Base-by-base conservation (phyloP, 331 rosid genomes). In the Prunus yedoensis region DNA sequence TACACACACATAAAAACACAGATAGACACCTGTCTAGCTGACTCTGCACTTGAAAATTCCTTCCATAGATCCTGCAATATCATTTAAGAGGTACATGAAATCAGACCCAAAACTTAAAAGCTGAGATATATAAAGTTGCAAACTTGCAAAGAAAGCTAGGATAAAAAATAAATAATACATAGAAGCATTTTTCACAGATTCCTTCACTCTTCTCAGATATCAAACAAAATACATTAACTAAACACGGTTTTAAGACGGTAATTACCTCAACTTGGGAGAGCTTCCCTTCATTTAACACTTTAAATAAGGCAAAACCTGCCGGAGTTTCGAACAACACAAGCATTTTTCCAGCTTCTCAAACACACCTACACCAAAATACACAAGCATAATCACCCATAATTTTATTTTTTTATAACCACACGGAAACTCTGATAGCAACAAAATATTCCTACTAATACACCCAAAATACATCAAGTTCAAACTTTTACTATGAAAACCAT, bases 181-280 rank as follows among this genome's bases (percentile, higher is more conserved):
- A 59, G 56, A 62, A 23, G 17, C 5, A 70, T 41, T 1, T 56
- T 41, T 21, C 27, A 28, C n/a, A 68, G 3, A 30, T 64, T 74
- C 5, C 8, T 20, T 8, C 8, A 32, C 4, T 51, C 71, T 49
- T 51, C 32, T 46, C 17, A 13, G 3, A 71, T 30, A 52, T 23
- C 23, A 74, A 68, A 52, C n/a, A 74, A 14, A 17, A 38, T 9
- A 46, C 51, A 38, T 6, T 6, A 66, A 0, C 43, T 30, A 43
- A 6, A 11, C 32, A 5, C 20, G 60, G 15, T 7, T 11, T 25
- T 4, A 67, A 57, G 57, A 63, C 10, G 12, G 80, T 10, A 64
- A 58, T 45, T 83, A 95, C 99, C 92, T 95, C 99, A n/a, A 89
- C 97, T 87, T 89, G 89, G 14, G 88, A 77, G 64, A 95, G 93